A percentile compares a stretch with the other conserved stretches of the same genome.
Conservation (phyloP, 2,329 filamentous ascomycete species). For the Trichoderma hamatum region DNA sequence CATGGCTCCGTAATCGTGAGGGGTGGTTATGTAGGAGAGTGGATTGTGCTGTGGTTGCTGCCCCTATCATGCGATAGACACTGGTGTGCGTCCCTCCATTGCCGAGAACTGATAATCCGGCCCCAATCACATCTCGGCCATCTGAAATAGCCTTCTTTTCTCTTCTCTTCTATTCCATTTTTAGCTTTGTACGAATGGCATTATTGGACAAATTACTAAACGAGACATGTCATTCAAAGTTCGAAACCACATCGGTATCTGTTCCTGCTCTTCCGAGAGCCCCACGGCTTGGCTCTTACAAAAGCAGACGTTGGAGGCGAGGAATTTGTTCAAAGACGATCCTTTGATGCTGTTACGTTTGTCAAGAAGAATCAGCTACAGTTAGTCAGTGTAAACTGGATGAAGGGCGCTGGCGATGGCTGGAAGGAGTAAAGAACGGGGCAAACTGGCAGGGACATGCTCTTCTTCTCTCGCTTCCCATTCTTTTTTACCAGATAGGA, state of each 20-base stretch:
- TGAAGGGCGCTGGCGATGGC: conserved; percentile 50
- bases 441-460: not conserved
- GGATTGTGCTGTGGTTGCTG: not conserved
- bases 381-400: conserved; percentile 50
- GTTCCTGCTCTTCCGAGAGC: conserved; percentile 50
- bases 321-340: conserved; percentile 50
- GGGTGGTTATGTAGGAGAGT: conserved; percentile 21
- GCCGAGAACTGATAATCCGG: not conserved
- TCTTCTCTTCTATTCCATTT: not conserved
- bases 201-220: not conserved
- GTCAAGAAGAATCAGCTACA: conserved; percentile 43
- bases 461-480: not conserved
- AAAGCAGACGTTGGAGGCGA: conserved; percentile 52
- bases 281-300: conserved; percentile 38
- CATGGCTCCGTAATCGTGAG: conserved; percentile 4
- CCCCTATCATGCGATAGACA: conserved; percentile 12
- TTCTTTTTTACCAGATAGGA: conserved; percentile 7
- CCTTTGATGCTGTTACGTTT: conserved; percentile 46
- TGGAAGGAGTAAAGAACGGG: conserved; percentile 39
- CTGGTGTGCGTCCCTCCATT: not conserved
- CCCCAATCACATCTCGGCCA: not conserved
- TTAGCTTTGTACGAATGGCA: not conserved
- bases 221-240: conserved; percentile 33
- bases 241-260: conserved; percentile 53
- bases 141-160: not conserved